A percentile compares a stretch with the other conserved stretches of the same genome.
phyloP scores from a whole-genome alignment of 768 basidiomycete genomes.

The Lactarius evosmus region DNA sequence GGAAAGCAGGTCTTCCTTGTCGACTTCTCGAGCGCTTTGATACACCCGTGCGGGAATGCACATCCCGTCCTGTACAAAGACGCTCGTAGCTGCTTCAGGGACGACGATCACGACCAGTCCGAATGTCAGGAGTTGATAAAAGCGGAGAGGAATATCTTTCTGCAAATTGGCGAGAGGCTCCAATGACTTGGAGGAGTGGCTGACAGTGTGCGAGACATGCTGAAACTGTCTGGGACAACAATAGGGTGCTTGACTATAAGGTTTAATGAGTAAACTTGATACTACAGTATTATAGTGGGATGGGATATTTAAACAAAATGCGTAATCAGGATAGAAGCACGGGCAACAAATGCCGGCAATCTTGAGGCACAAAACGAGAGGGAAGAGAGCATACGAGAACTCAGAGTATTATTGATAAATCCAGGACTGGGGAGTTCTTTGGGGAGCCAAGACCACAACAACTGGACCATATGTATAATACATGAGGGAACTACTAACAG shows the following conservation, averaged over 20 bases:
- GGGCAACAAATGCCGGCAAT: no score
- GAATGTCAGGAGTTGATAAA: constrained; percentile 5
- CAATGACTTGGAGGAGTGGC: background rate
- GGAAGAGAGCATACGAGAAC: no score
- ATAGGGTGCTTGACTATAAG: background rate
- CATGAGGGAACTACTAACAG: no score
- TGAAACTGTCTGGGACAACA: background rate
- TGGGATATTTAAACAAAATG: no score
- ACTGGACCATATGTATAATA: no score
- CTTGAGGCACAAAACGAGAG: no score
- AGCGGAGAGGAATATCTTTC: background rate
- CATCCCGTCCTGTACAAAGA: constrained; percentile 1
- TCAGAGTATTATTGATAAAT: no score
- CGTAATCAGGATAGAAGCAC: no score
- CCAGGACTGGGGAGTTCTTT: no score
- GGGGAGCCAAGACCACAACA: no score
- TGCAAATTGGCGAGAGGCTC: constrained; percentile 4
- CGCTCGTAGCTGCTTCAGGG: background rate
- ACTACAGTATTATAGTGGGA: no score
- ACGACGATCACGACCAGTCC: constrained; percentile 1
- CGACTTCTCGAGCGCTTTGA: constrained; percentile 10
- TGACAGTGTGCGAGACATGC: background rate
- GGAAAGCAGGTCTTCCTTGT: constrained; percentile 12
- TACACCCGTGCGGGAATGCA: constrained; percentile 7
- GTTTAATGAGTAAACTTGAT: background rate